Percentiles rank a stretch among this genome's conserved stretches.
Evolutionary conservation across 805 yeast genomes (phyloP).

Genomic region (Teunomyces lycoperdinae): DNA sequence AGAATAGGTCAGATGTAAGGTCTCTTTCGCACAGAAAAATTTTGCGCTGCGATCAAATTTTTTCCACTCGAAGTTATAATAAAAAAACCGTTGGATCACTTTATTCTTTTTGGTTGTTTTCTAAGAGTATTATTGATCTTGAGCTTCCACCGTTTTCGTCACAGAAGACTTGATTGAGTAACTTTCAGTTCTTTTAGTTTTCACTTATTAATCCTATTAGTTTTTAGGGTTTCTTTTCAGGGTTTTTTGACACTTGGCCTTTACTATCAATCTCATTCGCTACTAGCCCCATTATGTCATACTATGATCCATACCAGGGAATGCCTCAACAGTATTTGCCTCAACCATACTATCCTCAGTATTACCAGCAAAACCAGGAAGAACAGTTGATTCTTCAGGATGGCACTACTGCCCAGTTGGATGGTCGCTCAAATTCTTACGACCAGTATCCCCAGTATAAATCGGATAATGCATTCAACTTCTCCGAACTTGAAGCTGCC

Average conservation of each 20-base stretch:
- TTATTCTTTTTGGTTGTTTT: slow-evolving; percentile 1
- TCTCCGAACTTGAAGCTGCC: slow-evolving; percentile 11
- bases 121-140: neutral
- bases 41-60: slow-evolving; percentile 4
- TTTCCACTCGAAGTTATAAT: neutral
- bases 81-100: slow-evolving; percentile 3
- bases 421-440: slow-evolving; percentile 14
- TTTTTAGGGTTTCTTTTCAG: neutral
- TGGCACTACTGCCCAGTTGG: slow-evolving; percentile 11
- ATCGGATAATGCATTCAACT: slow-evolving; percentile 12
- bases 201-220: neutral
- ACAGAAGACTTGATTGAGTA: neutral
- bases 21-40: neutral
- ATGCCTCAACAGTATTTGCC: slow-evolving; percentile 35
- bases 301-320: slow-evolving; percentile 41
- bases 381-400: slow-evolving; percentile 6
- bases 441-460: slow-evolving; percentile 21
- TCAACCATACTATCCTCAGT: slow-evolving; percentile 36
- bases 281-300: slow-evolving; percentile 29
- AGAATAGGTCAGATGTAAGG: neutral
- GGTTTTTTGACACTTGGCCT: slow-evolving; percentile 3
- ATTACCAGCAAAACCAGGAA: slow-evolving; percentile 13
- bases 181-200: slow-evolving; percentile 1
- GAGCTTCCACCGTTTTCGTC: neutral
- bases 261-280: neutral